Percentiles rank a stretch among this genome's conserved stretches.
phyloP scores from a whole-genome alignment of 208 protist species.

The Trypanosoma caninum region DNA sequence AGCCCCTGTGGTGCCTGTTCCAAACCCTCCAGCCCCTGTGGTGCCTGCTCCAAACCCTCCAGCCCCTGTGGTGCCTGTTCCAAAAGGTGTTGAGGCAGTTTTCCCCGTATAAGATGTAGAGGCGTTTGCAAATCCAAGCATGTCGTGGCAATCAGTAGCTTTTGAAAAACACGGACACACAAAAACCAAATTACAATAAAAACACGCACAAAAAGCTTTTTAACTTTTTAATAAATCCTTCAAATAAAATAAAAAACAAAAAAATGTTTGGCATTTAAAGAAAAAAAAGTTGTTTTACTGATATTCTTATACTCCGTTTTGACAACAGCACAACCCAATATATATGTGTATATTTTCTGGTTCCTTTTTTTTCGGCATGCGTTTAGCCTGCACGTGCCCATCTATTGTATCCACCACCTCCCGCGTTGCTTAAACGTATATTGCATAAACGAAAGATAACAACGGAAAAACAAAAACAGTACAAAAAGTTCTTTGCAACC shows the following conservation, averaged over 20 bases:
- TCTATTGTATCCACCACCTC: too few species aligned
- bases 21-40: not conserved
- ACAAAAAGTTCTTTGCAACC: not conserved
- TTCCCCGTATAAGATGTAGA: not conserved
- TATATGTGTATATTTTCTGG: too few species aligned
- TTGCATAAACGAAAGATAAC: not conserved
- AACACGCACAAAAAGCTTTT: too few species aligned
- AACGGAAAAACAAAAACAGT: not conserved
- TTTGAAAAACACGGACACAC: not conserved
- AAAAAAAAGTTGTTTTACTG: too few species aligned
- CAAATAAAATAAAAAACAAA: too few species aligned
- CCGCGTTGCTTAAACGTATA: not conserved
- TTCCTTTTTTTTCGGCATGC: too few species aligned
- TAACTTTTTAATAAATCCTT: too few species aligned
- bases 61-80: not conserved
- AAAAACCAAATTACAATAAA: too few species aligned
- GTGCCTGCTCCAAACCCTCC: conserved; percentile 4
- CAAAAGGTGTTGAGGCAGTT: not conserved
- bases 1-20: not conserved
- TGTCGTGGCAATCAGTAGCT: not conserved
- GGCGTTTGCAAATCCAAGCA: conserved; percentile 14
- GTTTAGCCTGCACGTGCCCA: too few species aligned
- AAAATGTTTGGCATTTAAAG: too few species aligned
- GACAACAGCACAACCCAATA: too few species aligned
- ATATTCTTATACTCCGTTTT: too few species aligned